A percentile compares a stretch with the other conserved stretches of the same genome.
Conservation (phyloP, 495 filamentous ascomycete genomes). For the Penicillium herquei region DNA sequence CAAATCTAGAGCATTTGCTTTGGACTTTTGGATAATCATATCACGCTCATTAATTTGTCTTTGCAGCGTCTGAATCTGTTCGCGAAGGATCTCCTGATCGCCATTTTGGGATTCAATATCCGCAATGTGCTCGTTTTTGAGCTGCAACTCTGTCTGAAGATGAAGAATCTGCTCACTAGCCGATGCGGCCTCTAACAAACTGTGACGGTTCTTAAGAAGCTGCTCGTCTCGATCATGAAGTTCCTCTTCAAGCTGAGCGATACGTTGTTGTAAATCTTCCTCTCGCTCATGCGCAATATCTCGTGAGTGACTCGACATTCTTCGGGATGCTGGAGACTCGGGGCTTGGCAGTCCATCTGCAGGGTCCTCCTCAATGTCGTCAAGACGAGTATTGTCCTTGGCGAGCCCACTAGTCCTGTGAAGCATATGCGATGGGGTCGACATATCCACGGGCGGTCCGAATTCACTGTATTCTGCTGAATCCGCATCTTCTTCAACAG, state of each 20-base stretch:
- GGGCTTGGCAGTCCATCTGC: conserved; percentile 25
- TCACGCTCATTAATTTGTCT: conserved; percentile 33
- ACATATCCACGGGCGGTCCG: conserved; percentile 47
- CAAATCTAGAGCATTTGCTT: conserved; percentile 20
- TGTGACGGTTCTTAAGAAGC: conserved; percentile 31
- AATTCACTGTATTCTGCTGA: conserved; percentile 46
- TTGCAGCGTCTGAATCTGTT: conserved; percentile 33
- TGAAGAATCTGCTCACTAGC: conserved; percentile 41
- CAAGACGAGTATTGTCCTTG: conserved; percentile 40
- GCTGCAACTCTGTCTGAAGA: conserved; percentile 38
- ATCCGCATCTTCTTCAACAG: conserved; percentile 37
- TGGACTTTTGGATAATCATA: conserved; percentile 22
- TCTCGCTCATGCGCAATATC: conserved; percentile 19
- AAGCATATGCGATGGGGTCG: conserved; percentile 46
- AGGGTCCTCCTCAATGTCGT: conserved; percentile 42
- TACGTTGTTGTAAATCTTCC: conserved; percentile 33
- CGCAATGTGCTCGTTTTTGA: conserved; percentile 31
- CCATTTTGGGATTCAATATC: conserved; percentile 25
- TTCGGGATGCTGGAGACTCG: conserved; percentile 33
- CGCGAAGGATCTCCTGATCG: conserved; percentile 28
- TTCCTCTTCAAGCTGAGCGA: conserved; percentile 34
- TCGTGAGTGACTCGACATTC: conserved; percentile 12
- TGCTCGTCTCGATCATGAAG: conserved; percentile 41
- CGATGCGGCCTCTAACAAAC: conserved; percentile 38
- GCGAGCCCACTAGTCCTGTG: conserved; percentile 26